Percentiles rank a stretch among this genome's conserved stretches.
These are phyloP conservation scores for Dictyostelium brefeldianum DNA, from an alignment of 78 protist species.

Conservation along the genomic window DNA sequence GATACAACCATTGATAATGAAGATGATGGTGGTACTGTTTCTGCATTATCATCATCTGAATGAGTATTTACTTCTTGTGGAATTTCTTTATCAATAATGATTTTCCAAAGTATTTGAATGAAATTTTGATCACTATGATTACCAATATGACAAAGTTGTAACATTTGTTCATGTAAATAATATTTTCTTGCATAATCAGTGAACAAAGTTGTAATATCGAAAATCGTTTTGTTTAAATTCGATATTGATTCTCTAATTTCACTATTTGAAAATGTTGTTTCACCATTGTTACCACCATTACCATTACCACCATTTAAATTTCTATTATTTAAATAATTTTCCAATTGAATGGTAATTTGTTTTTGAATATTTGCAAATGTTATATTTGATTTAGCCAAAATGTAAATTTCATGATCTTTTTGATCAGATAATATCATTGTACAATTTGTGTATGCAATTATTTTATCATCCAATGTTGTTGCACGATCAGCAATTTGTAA, in stretches of 20 bases:
- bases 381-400: conserved; percentile 1
- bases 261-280: too few relatives aligned
- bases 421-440: conserved; percentile 18
- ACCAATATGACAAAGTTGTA: conserved; percentile 47
- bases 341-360: conserved; percentile 4
- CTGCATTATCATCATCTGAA: background rate
- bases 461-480: conserved; percentile 9
- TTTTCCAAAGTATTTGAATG: conserved; percentile 56
- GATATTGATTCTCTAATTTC: background rate
- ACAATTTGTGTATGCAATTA: conserved; percentile 32
- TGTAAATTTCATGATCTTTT: conserved; percentile 1
- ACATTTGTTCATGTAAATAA: conserved; percentile 58
- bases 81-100: conserved; percentile 41
- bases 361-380: conserved; percentile 38
- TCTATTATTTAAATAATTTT: background rate
- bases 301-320: background rate
- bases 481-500: conserved; percentile 43
- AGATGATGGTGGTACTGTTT: too few relatives aligned
- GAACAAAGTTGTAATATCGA: conserved; percentile 38
- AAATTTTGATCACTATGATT: conserved; percentile 59
- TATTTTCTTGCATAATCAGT: conserved; percentile 57
- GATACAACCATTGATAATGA: too few relatives aligned
- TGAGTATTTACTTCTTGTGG: background rate
- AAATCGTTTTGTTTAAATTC: conserved; percentile 2
- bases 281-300: background rate